These are phyloP conservation scores for Neurospora sp. DNA, from an alignment of 495 filamentous ascomycete species.

Conservation along the genomic window DNA sequence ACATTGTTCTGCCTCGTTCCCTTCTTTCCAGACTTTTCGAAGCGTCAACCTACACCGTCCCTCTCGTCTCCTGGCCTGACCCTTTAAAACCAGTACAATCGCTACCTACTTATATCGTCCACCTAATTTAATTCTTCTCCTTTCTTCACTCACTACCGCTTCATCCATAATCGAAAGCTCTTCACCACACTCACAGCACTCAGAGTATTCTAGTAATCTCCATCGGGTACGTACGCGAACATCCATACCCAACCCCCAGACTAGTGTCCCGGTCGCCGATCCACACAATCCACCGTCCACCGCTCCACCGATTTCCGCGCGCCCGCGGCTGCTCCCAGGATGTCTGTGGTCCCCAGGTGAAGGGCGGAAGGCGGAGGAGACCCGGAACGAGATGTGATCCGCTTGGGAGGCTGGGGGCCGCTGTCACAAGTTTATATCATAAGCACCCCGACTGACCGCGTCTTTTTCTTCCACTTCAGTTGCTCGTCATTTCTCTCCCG, in stretches of 20 bases:
- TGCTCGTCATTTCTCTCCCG: background rate
- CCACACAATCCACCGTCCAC: background rate
- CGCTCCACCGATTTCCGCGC: background rate
- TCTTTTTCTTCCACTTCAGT: background rate
- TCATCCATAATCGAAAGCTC: background rate
- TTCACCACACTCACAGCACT: background rate
- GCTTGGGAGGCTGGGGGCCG: background rate
- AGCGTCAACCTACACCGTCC: background rate
- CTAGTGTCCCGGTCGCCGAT: background rate
- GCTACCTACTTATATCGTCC: background rate
- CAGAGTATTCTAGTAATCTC: background rate
- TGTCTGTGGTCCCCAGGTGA: background rate
- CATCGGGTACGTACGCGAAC: background rate
- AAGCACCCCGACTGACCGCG: background rate
- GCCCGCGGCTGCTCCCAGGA: background rate
- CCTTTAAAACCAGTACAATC: background rate
- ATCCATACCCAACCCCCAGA: background rate
- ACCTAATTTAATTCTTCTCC: background rate
- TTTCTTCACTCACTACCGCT: background rate
- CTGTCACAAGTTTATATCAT: background rate
- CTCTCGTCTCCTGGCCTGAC: background rate
- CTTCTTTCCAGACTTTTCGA: background rate
- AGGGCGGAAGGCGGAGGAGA: background rate
- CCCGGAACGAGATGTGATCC: background rate
- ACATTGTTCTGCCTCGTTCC: background rate